A percentile compares a stretch with the other conserved stretches of the same genome.
These are phyloP conservation scores for Lunasporangiospora selenospora DNA, from an alignment of 192 early-diverging fungal genomes.

Conservation along the genomic window DNA sequence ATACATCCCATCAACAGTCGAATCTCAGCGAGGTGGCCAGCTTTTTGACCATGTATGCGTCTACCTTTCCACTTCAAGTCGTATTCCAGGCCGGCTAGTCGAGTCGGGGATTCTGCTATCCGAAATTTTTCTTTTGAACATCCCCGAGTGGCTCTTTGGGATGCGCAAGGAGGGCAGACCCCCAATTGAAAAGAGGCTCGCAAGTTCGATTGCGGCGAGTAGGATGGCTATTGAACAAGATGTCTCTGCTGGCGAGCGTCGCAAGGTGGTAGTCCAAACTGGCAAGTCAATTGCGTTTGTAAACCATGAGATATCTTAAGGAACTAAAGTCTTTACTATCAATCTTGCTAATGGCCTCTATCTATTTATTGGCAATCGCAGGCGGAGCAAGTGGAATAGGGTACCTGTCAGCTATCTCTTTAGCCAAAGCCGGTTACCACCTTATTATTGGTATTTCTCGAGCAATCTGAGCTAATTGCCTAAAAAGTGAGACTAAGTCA, in stretches of 20 bases:
- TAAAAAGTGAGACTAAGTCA: too few relatives aligned
- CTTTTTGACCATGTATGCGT: conserved; percentile 18
- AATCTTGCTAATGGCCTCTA: neutral
- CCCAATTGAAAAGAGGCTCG: conserved; percentile 23
- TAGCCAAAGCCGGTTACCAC: conserved; percentile 42
- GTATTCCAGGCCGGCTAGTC: conserved; percentile 24
- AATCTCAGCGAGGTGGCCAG: conserved; percentile 14
- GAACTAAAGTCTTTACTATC: neutral
- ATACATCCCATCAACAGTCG: conserved; percentile 26
- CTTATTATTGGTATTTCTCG: conserved; percentile 46
- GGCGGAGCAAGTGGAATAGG: conserved; percentile 39
- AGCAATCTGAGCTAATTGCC: too few relatives aligned
- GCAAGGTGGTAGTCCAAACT: conserved; percentile 31
- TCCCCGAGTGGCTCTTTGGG: conserved; percentile 40
- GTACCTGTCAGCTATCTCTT: conserved; percentile 24
- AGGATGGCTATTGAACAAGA: conserved; percentile 2
- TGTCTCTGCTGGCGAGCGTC: conserved; percentile 19
- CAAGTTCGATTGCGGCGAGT: conserved; percentile 24
- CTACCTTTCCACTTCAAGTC: conserved; percentile 19
- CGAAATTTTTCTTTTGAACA: conserved; percentile 25
- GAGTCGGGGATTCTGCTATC: conserved; percentile 15
- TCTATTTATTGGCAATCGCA: neutral
- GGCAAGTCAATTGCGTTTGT: too few relatives aligned
- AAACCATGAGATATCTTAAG: too few relatives aligned
- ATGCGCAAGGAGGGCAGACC: conserved; percentile 3